Evolutionary conservation across 75 land plant species (phyloP), one percentile per base, ranked within the genome.

Genomic region (Cunninghamia lanceolata): DNA sequence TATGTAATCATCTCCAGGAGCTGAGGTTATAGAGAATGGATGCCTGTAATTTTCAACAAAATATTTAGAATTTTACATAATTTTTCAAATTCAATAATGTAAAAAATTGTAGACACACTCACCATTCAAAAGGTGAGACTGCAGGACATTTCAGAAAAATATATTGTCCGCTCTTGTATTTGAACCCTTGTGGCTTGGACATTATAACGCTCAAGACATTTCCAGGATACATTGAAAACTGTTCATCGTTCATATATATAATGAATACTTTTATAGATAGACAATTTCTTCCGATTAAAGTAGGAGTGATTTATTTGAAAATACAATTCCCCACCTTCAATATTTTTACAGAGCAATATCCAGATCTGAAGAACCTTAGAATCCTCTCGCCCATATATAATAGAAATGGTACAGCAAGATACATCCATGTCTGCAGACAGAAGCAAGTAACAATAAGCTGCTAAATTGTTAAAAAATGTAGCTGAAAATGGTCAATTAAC

Each of bases 51-150:
- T 16, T 54, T 43, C 2, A 28, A 45, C 14, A 80, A 28, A 80
- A 45, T 25, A 45, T 3, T 42, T 80, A 45, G 50, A 80, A 80
- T 28, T 21, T n/a, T 0, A 80, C 7, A 43, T n/a, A n/a, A 9
- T 6, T 43, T 43, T n/a, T n/a, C 45, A 9, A 45, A 80, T 45
- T n/a, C 14, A 28, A 25, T 25, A 14, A 68, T 13, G 15, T 6
- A 16, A 82, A 83, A 43, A 42, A 83, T n/a, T 8, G 11, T n/a
- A 45, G 3, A 34, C 6, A 0, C 32, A 43, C 90, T 77, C 59
- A 96, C 99, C 99, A 98, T 88, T 98, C 99, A 87, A 98, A 98
- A 47, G 96, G 87, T 25, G 99, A 98, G 70, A 98, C 92, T 46
- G 89, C 73, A 14, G 99, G 97, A 82, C 99, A 98, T 77, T 96